Evolutionary conservation across 2,329 filamentous ascomycete genomes (phyloP).

Genomic region (Alternaria burnsii): DNA sequence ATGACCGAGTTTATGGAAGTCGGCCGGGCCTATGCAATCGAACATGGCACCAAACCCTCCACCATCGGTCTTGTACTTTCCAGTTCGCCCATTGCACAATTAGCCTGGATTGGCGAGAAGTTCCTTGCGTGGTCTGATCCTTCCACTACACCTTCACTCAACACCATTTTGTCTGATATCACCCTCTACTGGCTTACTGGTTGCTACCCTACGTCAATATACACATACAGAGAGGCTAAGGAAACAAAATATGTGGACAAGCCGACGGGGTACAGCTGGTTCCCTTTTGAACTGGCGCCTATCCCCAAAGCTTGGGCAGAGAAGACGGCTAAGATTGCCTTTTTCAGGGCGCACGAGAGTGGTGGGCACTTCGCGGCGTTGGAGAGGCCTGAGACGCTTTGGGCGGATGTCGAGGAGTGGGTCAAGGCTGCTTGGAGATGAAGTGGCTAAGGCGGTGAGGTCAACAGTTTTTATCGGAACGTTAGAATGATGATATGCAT

Average conservation of each 20-base stretch:
- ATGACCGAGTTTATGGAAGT: constrained; percentile 51
- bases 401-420: constrained; percentile 58
- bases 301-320: constrained; percentile 53
- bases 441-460: neutral
- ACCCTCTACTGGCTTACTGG: constrained; percentile 66
- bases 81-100: constrained; percentile 63
- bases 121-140: constrained; percentile 63
- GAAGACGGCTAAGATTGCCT: constrained; percentile 50
- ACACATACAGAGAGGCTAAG: constrained; percentile 56
- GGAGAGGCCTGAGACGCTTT: constrained; percentile 54
- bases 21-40: constrained; percentile 60
- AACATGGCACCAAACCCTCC: constrained; percentile 64
- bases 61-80: constrained; percentile 66
- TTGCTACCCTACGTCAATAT: constrained; percentile 59
- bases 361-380: constrained; percentile 61
- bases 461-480: neutral
- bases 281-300: constrained; percentile 54
- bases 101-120: constrained; percentile 68
- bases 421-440: constrained; percentile 46
- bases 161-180: constrained; percentile 60
- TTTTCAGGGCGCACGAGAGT: constrained; percentile 47
- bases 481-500: neutral
- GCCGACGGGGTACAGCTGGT: constrained; percentile 56
- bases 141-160: constrained; percentile 42
- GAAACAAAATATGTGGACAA: constrained; percentile 48